Evolutionary conservation across 73 alveolate species (phyloP).

Genomic region (Durusdinium trenchii): DNA sequence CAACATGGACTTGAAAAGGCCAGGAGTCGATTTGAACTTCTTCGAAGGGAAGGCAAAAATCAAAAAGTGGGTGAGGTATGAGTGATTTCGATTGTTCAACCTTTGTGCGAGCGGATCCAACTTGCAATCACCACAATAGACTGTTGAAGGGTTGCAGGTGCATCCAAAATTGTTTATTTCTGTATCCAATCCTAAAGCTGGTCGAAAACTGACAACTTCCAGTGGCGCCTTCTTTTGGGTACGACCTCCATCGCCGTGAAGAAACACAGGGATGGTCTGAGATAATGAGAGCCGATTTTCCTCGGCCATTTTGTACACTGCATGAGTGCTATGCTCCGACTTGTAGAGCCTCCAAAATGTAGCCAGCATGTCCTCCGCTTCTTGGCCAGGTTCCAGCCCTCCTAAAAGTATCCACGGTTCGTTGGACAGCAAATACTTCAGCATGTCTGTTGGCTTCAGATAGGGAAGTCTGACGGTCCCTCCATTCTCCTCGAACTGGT

Average conservation of each 20-base stretch:
- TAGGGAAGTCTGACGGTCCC: background rate
- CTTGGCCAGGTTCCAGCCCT: background rate
- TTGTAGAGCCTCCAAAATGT: background rate
- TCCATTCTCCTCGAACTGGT: background rate
- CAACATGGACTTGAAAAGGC: background rate
- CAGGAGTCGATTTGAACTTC: background rate
- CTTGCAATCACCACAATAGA: background rate
- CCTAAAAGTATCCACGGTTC: background rate
- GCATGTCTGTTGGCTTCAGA: background rate
- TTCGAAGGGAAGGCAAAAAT: background rate
- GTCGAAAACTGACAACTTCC: conserved; percentile 18
- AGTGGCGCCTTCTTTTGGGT: conserved; percentile 1
- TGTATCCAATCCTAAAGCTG: background rate
- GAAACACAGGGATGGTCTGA: background rate
- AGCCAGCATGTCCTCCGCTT: background rate
- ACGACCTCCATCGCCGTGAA: conserved; percentile 40
- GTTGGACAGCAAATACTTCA: background rate
- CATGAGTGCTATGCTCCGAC: conserved; percentile 4
- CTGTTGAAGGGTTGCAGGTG: background rate
- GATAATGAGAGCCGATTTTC: background rate
- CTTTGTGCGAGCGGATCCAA: background rate
- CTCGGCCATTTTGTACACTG: background rate
- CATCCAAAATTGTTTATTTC: background rate
- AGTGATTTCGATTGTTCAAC: background rate
- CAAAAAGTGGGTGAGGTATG: conserved; percentile 5